These are phyloP conservation scores for Syzygium aqueum DNA, from an alignment of 345 rosid species.

Conservation along the genomic window DNA sequence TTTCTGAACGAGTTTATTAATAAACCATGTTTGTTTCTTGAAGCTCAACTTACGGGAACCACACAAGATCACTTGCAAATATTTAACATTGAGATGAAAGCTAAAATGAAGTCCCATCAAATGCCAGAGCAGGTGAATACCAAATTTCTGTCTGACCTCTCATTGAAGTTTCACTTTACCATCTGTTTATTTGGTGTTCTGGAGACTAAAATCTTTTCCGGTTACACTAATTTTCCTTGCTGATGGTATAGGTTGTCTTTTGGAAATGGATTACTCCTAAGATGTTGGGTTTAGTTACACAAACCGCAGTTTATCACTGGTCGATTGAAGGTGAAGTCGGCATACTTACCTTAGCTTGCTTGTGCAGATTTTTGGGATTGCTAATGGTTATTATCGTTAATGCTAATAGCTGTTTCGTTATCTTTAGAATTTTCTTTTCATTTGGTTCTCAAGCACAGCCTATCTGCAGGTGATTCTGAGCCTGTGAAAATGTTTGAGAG, in stretches of 20 bases:
- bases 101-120: constrained; percentile 90
- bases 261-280: constrained; percentile 98
- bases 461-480: constrained; percentile 75
- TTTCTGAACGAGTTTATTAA: neutral
- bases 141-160: neutral
- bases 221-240: neutral
- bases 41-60: constrained; percentile 95
- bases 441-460: constrained; percentile 2
- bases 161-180: neutral
- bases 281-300: constrained; percentile 93
- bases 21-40: constrained; percentile 8
- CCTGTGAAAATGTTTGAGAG: constrained; percentile 97
- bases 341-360: neutral
- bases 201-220: neutral
- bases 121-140: constrained; percentile 90
- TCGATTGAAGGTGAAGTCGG: constrained; percentile 72
- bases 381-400: neutral
- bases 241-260: constrained; percentile 61
- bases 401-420: neutral
- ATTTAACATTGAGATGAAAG: constrained; percentile 94
- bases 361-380: neutral
- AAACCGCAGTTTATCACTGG: constrained; percentile 91
- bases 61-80: constrained; percentile 97
- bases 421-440: neutral
- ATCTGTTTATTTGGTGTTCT: neutral